Conservation (phyloP, 768 basidiomycete genomes). For the Termitomyces sp. region DNA sequence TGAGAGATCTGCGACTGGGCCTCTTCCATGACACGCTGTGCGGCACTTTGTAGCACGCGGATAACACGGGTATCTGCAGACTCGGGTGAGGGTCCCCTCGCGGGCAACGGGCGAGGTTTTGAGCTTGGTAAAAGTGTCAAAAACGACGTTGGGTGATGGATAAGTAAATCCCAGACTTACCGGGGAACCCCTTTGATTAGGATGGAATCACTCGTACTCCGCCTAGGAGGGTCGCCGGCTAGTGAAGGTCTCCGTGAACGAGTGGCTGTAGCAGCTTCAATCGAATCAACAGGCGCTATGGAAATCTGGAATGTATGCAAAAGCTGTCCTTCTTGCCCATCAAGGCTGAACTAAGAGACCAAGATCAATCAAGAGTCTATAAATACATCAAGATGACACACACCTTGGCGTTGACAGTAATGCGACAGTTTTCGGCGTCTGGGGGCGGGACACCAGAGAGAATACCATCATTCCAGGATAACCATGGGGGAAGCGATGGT, state of each 20-base stretch:
- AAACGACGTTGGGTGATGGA: not conserved
- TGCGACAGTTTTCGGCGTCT: conserved; percentile 69
- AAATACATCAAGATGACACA: conserved; percentile 15
- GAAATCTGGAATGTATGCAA: conserved; percentile 63
- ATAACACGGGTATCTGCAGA: conserved; percentile 68
- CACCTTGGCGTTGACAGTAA: conserved; percentile 76
- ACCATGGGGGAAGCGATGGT: conserved; percentile 79
- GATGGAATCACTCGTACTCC: conserved; percentile 44
- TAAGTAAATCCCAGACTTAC: conserved; percentile 17
- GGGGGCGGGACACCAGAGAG: conserved; percentile 77
- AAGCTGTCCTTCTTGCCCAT: conserved; percentile 69
- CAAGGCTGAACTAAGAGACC: conserved; percentile 56
- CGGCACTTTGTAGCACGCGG: conserved; percentile 71
- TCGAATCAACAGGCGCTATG: conserved; percentile 57
- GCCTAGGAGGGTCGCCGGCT: conserved; percentile 35
- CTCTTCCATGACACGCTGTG: conserved; percentile 73
- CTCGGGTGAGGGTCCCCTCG: conserved; percentile 16
- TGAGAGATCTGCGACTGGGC: conserved; percentile 61
- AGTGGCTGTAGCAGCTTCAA: conserved; percentile 35
- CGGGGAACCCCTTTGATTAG: conserved; percentile 37
- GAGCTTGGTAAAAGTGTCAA: conserved; percentile 13
- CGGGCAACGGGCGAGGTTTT: conserved; percentile 24
- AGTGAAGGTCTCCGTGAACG: conserved; percentile 39
- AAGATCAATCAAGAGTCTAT: not conserved
- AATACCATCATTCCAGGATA: conserved; percentile 81